Evolutionary conservation across 2,329 filamentous ascomycete species (phyloP).

Genomic region (Ophiostoma sp.): DNA sequence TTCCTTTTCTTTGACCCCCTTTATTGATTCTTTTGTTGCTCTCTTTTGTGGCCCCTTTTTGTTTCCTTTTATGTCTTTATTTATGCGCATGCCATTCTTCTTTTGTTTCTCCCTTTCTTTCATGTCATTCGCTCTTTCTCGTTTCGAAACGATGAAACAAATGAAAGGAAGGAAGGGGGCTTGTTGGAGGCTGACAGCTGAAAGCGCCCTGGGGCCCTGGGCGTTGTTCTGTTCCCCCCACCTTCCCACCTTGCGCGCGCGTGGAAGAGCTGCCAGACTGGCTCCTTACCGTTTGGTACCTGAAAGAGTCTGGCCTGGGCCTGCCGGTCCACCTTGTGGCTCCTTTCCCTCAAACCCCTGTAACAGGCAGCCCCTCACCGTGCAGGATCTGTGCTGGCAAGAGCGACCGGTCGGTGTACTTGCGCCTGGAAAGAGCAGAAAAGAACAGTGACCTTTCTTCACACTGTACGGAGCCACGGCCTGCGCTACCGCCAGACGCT

Average conservation of each 20-base stretch:
- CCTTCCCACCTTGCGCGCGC: conserved; percentile 1
- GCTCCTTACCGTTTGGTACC: background rate
- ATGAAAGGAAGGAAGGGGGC: background rate
- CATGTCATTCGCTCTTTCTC: conserved; percentile 7
- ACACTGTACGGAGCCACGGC: conserved; percentile 4
- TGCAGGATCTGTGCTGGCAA: background rate
- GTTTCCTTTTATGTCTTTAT: background rate
- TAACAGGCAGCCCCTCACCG: conserved; percentile 4
- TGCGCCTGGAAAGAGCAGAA: background rate
- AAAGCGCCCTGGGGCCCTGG: background rate
- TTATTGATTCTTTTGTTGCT: background rate
- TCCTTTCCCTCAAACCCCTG: background rate
- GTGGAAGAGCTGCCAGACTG: conserved; percentile 2
- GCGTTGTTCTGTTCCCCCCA: background rate
- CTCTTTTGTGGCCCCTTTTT: background rate
- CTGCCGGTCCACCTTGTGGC: background rate
- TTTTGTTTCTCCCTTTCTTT: background rate
- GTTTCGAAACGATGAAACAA: conserved; percentile 22
- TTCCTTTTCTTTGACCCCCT: background rate
- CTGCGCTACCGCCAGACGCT: background rate
- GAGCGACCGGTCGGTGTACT: too few species aligned
- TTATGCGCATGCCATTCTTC: background rate
- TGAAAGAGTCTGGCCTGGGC: conserved; percentile 9
- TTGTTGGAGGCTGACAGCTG: conserved; percentile 2
- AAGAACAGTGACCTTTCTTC: background rate